These are phyloP conservation scores for Trichosporon sp. DNA, from an alignment of 1,284 basidiomycete genomes.

Conservation along the genomic window DNA sequence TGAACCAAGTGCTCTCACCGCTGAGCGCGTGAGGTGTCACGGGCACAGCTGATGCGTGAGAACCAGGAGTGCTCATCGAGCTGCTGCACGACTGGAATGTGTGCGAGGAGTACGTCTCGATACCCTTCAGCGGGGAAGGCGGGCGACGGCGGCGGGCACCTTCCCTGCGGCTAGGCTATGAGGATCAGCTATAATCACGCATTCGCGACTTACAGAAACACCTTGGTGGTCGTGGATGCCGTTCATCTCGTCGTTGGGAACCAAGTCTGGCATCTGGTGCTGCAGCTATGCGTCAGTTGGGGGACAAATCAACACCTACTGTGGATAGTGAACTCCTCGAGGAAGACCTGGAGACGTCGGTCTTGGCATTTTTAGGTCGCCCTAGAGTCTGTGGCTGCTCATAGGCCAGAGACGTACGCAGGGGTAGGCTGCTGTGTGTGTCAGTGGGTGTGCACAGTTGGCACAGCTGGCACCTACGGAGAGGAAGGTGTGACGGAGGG, in stretches of 20 bases:
- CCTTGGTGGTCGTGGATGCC: background rate
- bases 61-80: background rate
- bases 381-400: background rate
- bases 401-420: background rate
- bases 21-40: background rate
- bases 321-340: background rate
- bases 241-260: background rate
- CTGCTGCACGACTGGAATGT: background rate
- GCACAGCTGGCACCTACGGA: background rate
- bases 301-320: background rate
- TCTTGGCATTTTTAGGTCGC: no score
- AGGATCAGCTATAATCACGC: background rate
- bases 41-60: background rate
- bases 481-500: background rate
- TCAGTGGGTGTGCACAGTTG: background rate
- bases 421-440: background rate
- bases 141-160: background rate
- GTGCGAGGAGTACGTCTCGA: background rate
- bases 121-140: background rate
- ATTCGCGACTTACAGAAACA: background rate
- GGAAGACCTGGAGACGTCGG: background rate
- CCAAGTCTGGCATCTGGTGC: background rate
- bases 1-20: background rate
- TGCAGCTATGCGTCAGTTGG: background rate
- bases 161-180: background rate